Evolutionary conservation across 1,284 basidiomycete genomes (phyloP), one percentile per base, ranked within the genome.

Genomic region (Chalciporus sp.): DNA sequence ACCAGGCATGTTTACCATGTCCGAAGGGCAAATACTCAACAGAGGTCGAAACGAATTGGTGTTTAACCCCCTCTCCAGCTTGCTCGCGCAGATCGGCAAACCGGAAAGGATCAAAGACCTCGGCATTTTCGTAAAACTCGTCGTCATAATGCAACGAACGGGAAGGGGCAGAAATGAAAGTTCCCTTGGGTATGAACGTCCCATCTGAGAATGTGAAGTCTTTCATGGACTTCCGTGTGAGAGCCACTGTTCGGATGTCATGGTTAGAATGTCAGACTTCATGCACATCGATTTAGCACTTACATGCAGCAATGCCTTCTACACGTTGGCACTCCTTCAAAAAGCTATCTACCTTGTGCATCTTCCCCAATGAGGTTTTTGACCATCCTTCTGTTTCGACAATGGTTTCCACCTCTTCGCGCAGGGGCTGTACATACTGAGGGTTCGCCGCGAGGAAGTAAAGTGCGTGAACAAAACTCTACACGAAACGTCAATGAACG

Each of bases 121-220:
- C 53, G 1, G 72, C 47, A 28, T 69, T 59, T 1, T 63, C 49
- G 54, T 73, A 72, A 20, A 64, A 51, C 6, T 51, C 45, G 1
- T 57, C 49, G 47, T 74, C 67, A 39, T 57, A 60, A 46, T 75
- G 72, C 14, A 60, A 47, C 1, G 65, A 46, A 11, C 42, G 42
- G 2, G 62, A 33, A 1, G 73, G 61, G 27, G 65, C 63, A 19
- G 60, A 58, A 28, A 77, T 28, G 7, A 59, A 48, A 0, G 67
- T 58, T 19, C 76, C 76, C 27, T 68, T 62, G 4, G 78, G 77
- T 11, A 80, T 53, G 31, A 67, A 61, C 2, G 72, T 73, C 2
- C 77, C 77, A 51, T 79, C 72, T 3, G 73, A 72, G 58, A 78
- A 74, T 0, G 69, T 73, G 55, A 70, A 73, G 28, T 73, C 70